Evolutionary conservation across 2,329 filamentous ascomycete species (phyloP), one percentile per base, ranked within the genome.

Genomic region (Paracoccidioides lutzii): DNA sequence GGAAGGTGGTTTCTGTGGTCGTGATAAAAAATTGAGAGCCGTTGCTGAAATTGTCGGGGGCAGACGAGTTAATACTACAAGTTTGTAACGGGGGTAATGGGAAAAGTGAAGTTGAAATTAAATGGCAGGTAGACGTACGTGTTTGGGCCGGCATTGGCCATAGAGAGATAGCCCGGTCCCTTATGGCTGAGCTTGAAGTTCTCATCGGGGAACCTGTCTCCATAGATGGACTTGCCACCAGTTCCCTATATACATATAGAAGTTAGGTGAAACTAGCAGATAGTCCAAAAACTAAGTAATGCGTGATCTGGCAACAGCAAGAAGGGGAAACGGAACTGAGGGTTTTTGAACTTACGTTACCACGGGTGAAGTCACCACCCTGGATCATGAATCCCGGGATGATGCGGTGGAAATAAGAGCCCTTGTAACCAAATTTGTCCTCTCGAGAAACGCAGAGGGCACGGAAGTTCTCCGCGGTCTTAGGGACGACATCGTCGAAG

Each of bases 121-220:
- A 40, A 35, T 32, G 42, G 43, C 22, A 22, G 22, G 22, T 22
- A 22, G 48, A 71, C 78, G 69, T 76, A 82, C 80, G 91, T 97
- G 85, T 97, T 95, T 70, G 87, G 86, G 65, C 90, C 90, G 66
- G 90, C 87, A 76, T 95, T 95, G 73, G 90, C 90, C 90, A 95
- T 95, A 75, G 90, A 95, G 64, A 95, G 81, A 65, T 90, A 80
- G 78, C 85, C 87, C 60, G 85, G 84, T 66, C 78, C 76, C 73
- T 73, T 74, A 82, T 95, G 90, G 78, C 82, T 83, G 64, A 79
- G 70, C 60, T 75, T 69, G 80, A 95, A 94, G 85, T 94, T 95
- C 85, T 95, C 89, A 71, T 95, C 89, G 67, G 83, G 76, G 71
- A 95, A 95, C 81, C 91, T 93, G 76, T 94, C 88, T 67, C 89